Evolutionary conservation across 2,329 filamentous ascomycete species (phyloP).

Genomic region (Pyricularia sp.): DNA sequence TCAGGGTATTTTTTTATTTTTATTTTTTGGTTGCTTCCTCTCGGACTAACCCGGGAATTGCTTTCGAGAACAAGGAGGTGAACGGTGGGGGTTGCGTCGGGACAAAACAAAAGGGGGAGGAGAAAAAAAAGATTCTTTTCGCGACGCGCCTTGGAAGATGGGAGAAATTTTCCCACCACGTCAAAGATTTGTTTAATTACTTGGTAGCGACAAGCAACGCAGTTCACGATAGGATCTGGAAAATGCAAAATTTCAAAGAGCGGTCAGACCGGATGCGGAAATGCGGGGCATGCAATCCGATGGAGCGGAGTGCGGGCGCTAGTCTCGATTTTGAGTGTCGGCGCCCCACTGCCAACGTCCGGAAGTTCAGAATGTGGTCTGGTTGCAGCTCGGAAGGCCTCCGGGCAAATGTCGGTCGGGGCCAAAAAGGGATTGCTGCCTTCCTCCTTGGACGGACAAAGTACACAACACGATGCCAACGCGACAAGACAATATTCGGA

Average conservation of each 20-base stretch:
- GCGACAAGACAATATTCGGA: not conserved
- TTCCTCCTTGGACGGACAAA: not conserved
- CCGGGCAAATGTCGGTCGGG: slow-evolving; percentile 1
- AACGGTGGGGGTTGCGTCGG: not conserved
- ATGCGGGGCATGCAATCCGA: not conserved
- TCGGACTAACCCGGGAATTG: not conserved
- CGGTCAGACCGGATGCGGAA: not conserved
- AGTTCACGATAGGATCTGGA: not conserved
- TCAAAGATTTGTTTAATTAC: not conserved
- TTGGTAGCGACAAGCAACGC: not conserved
- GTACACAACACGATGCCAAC: not conserved
- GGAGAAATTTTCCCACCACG: not conserved
- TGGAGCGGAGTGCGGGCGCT: not conserved
- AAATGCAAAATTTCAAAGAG: not conserved
- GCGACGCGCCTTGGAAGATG: not conserved
- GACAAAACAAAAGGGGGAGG: not conserved
- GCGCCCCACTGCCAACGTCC: not conserved
- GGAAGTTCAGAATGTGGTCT: not conserved
- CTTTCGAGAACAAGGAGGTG: not conserved
- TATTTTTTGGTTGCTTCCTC: not conserved
- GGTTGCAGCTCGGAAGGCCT: not conserved
- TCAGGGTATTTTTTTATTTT: slow-evolving; percentile 3
- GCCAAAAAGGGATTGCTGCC: not conserved
- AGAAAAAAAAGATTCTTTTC: not conserved
- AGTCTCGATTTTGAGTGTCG: not conserved